Evolutionary conservation across 441 rosid genomes (phyloP), one percentile per base, ranked within the genome.

Genomic region (Metrosideros polymorpha): DNA sequence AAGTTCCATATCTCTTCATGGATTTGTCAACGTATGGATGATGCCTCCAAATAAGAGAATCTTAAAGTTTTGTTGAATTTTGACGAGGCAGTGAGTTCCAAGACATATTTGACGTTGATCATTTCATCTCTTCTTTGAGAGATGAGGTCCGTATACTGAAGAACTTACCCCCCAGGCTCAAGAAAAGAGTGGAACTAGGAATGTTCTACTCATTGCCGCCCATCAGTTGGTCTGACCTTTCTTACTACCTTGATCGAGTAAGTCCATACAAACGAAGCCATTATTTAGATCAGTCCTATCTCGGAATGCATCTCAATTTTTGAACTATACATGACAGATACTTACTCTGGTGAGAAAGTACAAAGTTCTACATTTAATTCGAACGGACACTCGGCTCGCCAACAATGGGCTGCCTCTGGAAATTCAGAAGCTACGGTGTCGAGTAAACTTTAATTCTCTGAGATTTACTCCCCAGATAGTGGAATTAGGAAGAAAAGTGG

Each of bases 21-120:
- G 79, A 39, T 25, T 71, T 71, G 79, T 39, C 45, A 39, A 10
- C 22, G n/a, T 39, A 39, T 22, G 47, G 79, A 39, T 22, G 79
- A 39, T 71, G 49, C 79, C 39, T 71, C 79, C 47, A 71, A 10
- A 71, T 22, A 39, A 71, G n/a, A 39, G 47, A 71, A 71, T n/a
- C n/a, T 39, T 39, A 71, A 39, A 39, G 47, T 82, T 47, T 84
- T 29, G 86, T 54, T 77, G 77, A 84, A 89, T 86, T 77, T 84
- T 83, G 30, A 4, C 82, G 85, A 32, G 51, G 79, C 91, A 95
- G 98, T 87, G 94, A 94, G 89, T 95, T 95, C 88, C 88, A 92
- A 89, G 96, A 95, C 91, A 95, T 95, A 77, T 95, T 95, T 52
- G 93, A 95, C 86, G 93, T 93, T 56, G 92, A 95, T 91, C 95